These are phyloP conservation scores for Glomus cerebriforme DNA, from an alignment of 192 early-diverging fungal species.

Conservation along the genomic window DNA sequence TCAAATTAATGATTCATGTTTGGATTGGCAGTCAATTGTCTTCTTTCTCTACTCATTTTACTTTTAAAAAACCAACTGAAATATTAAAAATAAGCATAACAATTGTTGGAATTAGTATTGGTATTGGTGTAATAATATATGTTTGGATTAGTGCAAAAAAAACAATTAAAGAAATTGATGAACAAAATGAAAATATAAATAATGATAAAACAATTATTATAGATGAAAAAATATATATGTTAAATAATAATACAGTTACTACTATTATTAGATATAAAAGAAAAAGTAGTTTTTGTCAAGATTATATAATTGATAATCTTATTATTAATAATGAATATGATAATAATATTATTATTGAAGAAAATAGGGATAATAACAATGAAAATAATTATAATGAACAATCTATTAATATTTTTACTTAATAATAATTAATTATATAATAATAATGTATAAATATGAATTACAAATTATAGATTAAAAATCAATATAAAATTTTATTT, in stretches of 20 bases:
- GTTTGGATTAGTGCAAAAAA: slow-evolving; percentile 49
- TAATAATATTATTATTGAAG: neutral
- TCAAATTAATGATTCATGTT: slow-evolving; percentile 60
- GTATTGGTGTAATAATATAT: slow-evolving; percentile 51
- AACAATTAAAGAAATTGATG: slow-evolving; percentile 47
- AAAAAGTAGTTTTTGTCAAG: neutral
- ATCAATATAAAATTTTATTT: too few relatives aligned
- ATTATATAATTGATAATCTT: neutral
- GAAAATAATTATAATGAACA: too few relatives aligned
- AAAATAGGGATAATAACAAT: neutral
- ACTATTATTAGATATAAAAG: neutral
- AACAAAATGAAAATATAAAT: slow-evolving; percentile 21
- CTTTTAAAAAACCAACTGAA: slow-evolving; percentile 28
- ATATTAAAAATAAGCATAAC: slow-evolving; percentile 32
- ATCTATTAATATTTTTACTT: too few relatives aligned
- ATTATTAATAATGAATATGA: neutral
- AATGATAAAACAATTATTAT: slow-evolving; percentile 30
- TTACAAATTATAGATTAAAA: too few relatives aligned
- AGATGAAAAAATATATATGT: slow-evolving; percentile 24
- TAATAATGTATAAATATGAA: too few relatives aligned
- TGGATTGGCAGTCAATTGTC: slow-evolving; percentile 63
- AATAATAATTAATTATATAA: too few relatives aligned
- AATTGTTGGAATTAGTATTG: slow-evolving; percentile 39
- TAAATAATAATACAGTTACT: neutral
- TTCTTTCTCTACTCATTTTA: slow-evolving; percentile 44